phyloP scores from a whole-genome alignment of 345 rosid genomes.

The Geranium brycei region DNA sequence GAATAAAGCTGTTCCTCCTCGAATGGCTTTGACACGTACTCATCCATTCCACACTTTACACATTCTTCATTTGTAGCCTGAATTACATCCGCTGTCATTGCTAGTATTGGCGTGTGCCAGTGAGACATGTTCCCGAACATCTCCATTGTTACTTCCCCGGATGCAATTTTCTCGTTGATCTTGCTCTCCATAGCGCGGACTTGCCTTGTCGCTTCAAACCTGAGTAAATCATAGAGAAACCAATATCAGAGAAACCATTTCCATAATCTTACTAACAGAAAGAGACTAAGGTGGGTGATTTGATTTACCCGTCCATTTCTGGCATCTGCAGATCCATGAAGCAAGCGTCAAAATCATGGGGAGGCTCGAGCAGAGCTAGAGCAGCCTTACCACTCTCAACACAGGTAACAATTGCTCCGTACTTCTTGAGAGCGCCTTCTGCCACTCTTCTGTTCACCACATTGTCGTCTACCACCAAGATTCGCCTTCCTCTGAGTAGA shows the following conservation, averaged over 20 bases:
- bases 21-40: conserved; percentile 69
- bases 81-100: conserved; percentile 91
- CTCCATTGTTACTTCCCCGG: conserved; percentile 34
- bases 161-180: conserved; percentile 39
- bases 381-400: conserved; percentile 74
- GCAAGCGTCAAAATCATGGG: conserved; percentile 78
- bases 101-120: conserved; percentile 74
- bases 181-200: conserved; percentile 44
- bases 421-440: conserved; percentile 69
- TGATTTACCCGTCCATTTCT: conserved; percentile 78
- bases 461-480: conserved; percentile 91
- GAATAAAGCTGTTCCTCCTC: conserved; percentile 69
- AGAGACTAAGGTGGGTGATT: not conserved
- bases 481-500: conserved; percentile 45
- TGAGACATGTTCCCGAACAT: conserved; percentile 24
- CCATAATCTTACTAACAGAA: no score
- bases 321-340: conserved; percentile 99
- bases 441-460: conserved; percentile 82
- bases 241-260: not conserved
- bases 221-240: conserved; percentile 18
- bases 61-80: conserved; percentile 70
- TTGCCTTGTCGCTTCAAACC: conserved; percentile 76
- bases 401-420: conserved; percentile 70
- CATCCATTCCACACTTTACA: conserved; percentile 79
- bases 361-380: conserved; percentile 53